Conservation (phyloP, 768 basidiomycete genomes). For the Austroboletus eburneus region DNA sequence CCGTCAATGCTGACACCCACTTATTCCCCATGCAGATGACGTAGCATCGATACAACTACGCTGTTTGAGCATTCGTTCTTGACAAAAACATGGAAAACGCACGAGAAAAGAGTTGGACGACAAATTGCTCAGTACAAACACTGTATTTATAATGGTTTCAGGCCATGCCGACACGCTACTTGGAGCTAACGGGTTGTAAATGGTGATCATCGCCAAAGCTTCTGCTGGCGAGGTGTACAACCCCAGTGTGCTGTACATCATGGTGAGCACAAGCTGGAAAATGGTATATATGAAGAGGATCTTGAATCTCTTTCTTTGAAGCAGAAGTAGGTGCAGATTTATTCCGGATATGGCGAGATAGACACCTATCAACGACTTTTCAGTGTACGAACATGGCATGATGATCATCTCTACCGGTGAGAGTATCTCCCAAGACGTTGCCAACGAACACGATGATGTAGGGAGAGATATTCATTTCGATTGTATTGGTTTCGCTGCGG, state of each 20-base stretch:
- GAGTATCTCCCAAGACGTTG: constrained; percentile 13
- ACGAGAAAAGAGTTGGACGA: not conserved
- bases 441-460: constrained; percentile 24
- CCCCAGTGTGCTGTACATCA: not conserved
- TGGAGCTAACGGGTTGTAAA: not conserved
- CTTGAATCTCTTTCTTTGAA: not conserved
- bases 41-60: too few species aligned
- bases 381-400: not conserved
- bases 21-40: too few species aligned
- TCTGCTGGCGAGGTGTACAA: not conserved
- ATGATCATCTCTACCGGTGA: constrained; percentile 11
- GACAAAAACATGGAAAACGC: not conserved
- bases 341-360: not conserved
- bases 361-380: constrained; percentile 1
- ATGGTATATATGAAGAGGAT: not conserved
- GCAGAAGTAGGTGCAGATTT: not conserved
- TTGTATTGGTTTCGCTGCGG: too few species aligned
- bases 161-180: not conserved
- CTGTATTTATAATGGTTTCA: not conserved
- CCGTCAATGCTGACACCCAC: not conserved
- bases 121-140: not conserved
- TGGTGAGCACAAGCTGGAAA: not conserved
- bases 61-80: too few species aligned
- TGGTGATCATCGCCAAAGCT: not conserved
- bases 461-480: too few species aligned